phyloP scores from a whole-genome alignment of 2,329 filamentous ascomycete species.

The Trichoderma asperellum region DNA sequence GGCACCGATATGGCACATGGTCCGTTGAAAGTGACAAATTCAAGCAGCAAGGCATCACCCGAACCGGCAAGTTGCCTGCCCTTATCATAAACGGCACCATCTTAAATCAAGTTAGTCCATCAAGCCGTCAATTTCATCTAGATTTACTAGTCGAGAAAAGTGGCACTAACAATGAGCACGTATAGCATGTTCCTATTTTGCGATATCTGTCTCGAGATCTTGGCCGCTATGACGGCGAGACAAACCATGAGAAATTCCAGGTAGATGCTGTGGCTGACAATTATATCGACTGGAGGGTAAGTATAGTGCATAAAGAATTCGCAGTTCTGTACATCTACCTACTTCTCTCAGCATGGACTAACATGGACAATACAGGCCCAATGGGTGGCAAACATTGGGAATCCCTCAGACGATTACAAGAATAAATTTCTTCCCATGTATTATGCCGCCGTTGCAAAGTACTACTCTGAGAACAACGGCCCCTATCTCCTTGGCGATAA shows the following conservation, averaged over 20 bases:
- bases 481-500: slow-evolving; percentile 45
- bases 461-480: slow-evolving; percentile 39
- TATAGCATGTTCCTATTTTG: slow-evolving; percentile 37
- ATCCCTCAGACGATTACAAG: slow-evolving; percentile 40
- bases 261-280: slow-evolving; percentile 45
- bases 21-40: slow-evolving; percentile 36
- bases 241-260: slow-evolving; percentile 43
- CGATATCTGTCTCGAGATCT: slow-evolving; percentile 44
- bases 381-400: slow-evolving; percentile 38
- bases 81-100: slow-evolving; percentile 43
- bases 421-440: slow-evolving; percentile 38
- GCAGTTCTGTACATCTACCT: accelerated
- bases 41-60: slow-evolving; percentile 34
- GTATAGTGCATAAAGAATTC: slow-evolving; percentile 12
- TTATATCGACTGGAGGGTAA: slow-evolving; percentile 47
- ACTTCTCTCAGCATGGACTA: background rate
- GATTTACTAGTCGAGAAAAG: slow-evolving; percentile 38
- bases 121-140: slow-evolving; percentile 3
- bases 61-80: slow-evolving; percentile 42
- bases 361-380: slow-evolving; percentile 25
- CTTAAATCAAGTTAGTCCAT: slow-evolving; percentile 31
- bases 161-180: background rate
- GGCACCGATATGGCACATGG: slow-evolving; percentile 36
- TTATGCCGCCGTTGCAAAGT: slow-evolving; percentile 38
- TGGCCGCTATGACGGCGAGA: slow-evolving; percentile 43